These are phyloP conservation scores for Xanthoconium purpureum DNA, from an alignment of 768 basidiomycete species.

Conservation along the genomic window DNA sequence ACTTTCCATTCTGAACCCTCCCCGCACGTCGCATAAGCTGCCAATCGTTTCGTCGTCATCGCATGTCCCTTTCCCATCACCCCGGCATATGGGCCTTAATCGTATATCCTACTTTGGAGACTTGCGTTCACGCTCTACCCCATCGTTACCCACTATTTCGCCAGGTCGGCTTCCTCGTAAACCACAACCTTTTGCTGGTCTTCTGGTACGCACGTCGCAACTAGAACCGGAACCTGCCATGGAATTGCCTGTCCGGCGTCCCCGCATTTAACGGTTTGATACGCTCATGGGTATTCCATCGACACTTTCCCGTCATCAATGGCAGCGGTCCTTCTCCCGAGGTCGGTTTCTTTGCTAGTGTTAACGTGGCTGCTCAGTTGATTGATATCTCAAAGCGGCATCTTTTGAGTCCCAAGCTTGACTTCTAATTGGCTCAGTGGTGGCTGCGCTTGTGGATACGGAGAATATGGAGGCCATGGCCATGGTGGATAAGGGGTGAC, in stretches of 20 bases:
- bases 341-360: too few relatives aligned
- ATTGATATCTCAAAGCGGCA: too few relatives aligned
- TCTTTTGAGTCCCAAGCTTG: too few relatives aligned
- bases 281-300: too few relatives aligned
- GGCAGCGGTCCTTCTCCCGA: too few relatives aligned
- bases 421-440: too few relatives aligned
- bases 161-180: slow-evolving; percentile 1
- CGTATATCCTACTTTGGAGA: neutral
- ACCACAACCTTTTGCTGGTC: slow-evolving; percentile 14
- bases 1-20: slow-evolving; percentile 11
- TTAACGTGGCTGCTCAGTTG: too few relatives aligned
- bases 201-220: slow-evolving; percentile 31
- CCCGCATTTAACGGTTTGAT: neutral
- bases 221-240: slow-evolving; percentile 33
- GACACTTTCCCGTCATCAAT: too few relatives aligned
- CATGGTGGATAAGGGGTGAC: too few relatives aligned
- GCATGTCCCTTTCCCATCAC: neutral
- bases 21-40: neutral
- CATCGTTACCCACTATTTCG: neutral
- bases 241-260: slow-evolving; percentile 24
- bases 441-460: too few relatives aligned
- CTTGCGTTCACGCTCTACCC: neutral
- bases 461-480: too few relatives aligned
- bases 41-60: neutral
- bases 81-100: neutral